These are phyloP conservation scores for Kluyveromyces nonfermentans DNA, from an alignment of 805 yeast species.

Conservation along the genomic window DNA sequence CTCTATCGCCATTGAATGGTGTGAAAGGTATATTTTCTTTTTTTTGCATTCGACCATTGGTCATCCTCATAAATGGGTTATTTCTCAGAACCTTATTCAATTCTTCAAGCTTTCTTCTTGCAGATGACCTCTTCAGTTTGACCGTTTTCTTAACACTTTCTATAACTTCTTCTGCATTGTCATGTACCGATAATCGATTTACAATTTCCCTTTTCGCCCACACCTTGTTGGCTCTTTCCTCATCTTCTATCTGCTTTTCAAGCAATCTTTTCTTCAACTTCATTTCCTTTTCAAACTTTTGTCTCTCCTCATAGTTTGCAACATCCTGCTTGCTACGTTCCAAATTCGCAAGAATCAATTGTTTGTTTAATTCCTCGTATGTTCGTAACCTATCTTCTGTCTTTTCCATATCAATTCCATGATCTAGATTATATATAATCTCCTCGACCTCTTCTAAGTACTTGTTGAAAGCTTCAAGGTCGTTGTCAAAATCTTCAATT, in stretches of 20 bases:
- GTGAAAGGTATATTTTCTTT: constrained; percentile 62
- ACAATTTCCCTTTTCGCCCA: constrained; percentile 49
- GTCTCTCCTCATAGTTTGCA: constrained; percentile 50
- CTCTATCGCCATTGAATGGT: constrained; percentile 88
- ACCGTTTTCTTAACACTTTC: constrained; percentile 43
- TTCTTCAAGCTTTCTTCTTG: constrained; percentile 44
- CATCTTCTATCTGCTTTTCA: constrained; percentile 59
- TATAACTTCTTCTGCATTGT: constrained; percentile 40
- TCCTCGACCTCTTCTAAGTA: constrained; percentile 82
- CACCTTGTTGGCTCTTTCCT: constrained; percentile 44
- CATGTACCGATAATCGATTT: constrained; percentile 38
- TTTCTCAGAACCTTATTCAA: constrained; percentile 30
- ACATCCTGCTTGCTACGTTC: constrained; percentile 63
- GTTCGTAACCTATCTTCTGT: constrained; percentile 58
- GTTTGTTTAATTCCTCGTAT: constrained; percentile 66
- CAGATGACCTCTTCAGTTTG: constrained; percentile 49
- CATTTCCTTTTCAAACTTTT: constrained; percentile 62
- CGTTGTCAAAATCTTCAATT: constrained; percentile 54
- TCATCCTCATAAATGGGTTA: constrained; percentile 28
- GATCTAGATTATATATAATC: constrained; percentile 64
- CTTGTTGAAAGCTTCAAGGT: constrained; percentile 52
- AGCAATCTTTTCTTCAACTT: constrained; percentile 39
- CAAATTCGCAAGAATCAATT: constrained; percentile 67
- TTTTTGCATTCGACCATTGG: constrained; percentile 20
- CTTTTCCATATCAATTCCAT: constrained; percentile 57